These are phyloP conservation scores for Aspergillus affinis DNA, from an alignment of 495 filamentous ascomycete species.

Conservation along the genomic window DNA sequence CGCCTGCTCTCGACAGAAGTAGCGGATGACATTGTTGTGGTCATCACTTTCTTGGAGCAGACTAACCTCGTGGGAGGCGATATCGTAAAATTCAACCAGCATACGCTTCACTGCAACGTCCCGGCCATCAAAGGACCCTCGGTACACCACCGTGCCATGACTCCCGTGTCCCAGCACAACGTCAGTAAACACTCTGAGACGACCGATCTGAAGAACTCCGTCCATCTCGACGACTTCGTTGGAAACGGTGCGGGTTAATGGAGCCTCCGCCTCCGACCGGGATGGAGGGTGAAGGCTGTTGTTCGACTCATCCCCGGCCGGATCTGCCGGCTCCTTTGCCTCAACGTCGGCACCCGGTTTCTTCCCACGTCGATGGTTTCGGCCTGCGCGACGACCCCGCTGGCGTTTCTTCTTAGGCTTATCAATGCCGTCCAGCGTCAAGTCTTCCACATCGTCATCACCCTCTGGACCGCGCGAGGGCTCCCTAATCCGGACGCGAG, in stretches of 20 bases:
- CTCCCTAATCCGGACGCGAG: constrained; percentile 45
- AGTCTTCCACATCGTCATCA: constrained; percentile 40
- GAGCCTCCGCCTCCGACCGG: constrained; percentile 58
- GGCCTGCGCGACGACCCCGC: constrained; percentile 79
- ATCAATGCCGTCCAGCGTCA: constrained; percentile 36
- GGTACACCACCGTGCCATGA: constrained; percentile 83
- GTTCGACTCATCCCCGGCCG: constrained; percentile 42
- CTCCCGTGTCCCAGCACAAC: constrained; percentile 76
- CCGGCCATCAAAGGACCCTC: constrained; percentile 83
- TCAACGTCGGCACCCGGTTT: constrained; percentile 47
- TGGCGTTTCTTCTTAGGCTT: constrained; percentile 78
- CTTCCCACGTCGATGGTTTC: constrained; percentile 64
- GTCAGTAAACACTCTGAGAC: constrained; percentile 70
- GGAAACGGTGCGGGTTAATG: constrained; percentile 38
- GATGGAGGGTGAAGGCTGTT: constrained; percentile 40
- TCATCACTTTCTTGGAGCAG: constrained; percentile 90
- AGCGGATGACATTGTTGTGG: constrained; percentile 94
- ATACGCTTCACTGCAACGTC: constrained; percentile 96
- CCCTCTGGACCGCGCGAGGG: constrained; percentile 39
- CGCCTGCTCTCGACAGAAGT: constrained; percentile 86
- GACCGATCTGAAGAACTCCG: constrained; percentile 65
- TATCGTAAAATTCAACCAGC: constrained; percentile 90
- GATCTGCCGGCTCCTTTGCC: constrained; percentile 42
- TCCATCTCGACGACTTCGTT: constrained; percentile 44
- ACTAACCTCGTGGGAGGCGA: constrained; percentile 90